Conservation (phyloP, 163 green algal genomes). For the Chloromonas sp. region DNA sequence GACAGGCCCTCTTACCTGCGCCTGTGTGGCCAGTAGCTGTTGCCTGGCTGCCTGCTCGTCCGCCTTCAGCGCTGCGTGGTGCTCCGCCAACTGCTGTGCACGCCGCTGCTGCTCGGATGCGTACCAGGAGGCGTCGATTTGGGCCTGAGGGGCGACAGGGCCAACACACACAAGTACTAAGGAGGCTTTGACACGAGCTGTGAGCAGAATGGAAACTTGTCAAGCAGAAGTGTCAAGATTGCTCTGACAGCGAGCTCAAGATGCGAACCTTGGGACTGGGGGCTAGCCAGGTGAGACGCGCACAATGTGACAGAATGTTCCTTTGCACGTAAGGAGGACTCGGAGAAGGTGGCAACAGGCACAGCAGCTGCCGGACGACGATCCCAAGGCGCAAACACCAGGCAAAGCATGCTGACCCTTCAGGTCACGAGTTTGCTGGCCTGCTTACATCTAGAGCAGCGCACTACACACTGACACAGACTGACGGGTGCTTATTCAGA, state of each 20-base stretch:
- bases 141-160: conserved; percentile 6
- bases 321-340: too few relatives aligned
- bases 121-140: conserved; percentile 25
- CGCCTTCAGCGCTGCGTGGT: background rate
- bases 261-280: too few relatives aligned
- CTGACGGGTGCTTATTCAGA: background rate
- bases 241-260: too few relatives aligned
- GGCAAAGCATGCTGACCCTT: background rate
- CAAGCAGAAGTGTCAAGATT: too few relatives aligned
- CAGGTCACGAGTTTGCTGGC: background rate
- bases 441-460: background rate
- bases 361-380: background rate
- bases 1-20: background rate
- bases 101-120: conserved; percentile 28
- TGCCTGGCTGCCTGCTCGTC: background rate
- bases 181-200: background rate
- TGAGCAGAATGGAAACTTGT: background rate
- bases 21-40: background rate
- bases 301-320: background rate
- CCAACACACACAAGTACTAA: background rate
- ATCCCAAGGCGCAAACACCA: background rate
- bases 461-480: background rate
- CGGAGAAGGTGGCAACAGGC: too few relatives aligned
- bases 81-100: conserved; percentile 20
- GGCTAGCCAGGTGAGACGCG: background rate